These are phyloP conservation scores for Cytospora piceicola DNA, from an alignment of 2,329 filamentous ascomycete genomes.

Conservation along the genomic window DNA sequence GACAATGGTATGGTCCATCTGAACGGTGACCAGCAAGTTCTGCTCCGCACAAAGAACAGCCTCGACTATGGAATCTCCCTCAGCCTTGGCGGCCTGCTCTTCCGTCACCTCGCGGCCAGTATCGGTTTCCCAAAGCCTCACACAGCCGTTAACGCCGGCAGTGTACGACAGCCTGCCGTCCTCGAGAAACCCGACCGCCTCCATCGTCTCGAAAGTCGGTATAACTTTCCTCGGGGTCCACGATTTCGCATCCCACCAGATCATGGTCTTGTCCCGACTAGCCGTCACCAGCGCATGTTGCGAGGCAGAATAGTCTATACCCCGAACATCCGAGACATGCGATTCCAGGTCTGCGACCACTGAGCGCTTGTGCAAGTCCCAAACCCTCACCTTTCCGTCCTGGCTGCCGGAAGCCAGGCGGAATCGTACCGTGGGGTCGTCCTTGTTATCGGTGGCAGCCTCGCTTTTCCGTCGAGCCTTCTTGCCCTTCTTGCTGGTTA, in stretches of 20 bases:
- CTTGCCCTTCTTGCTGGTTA: slow-evolving; percentile 46
- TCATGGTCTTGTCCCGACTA: slow-evolving; percentile 90
- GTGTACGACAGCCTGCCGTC: slow-evolving; percentile 76
- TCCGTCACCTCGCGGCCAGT: slow-evolving; percentile 78
- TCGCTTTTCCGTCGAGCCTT: slow-evolving; percentile 50
- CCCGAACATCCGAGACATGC: slow-evolving; percentile 93
- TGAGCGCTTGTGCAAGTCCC: slow-evolving; percentile 85
- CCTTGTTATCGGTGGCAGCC: slow-evolving; percentile 47
- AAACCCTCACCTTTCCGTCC: slow-evolving; percentile 89
- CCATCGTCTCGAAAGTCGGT: slow-evolving; percentile 83
- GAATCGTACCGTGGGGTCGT: slow-evolving; percentile 59
- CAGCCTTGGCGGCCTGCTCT: slow-evolving; percentile 66
- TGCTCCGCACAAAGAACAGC: slow-evolving; percentile 68
- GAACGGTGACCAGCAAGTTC: slow-evolving; percentile 76
- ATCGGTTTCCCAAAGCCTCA: slow-evolving; percentile 82
- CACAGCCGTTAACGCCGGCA: slow-evolving; percentile 78
- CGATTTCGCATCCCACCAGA: slow-evolving; percentile 83
- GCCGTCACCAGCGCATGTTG: slow-evolving; percentile 80
- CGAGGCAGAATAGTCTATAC: slow-evolving; percentile 76
- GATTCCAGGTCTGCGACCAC: slow-evolving; percentile 80
- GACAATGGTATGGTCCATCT: slow-evolving; percentile 86
- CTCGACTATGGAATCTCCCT: slow-evolving; percentile 71
- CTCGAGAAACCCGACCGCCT: slow-evolving; percentile 78
- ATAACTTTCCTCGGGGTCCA: slow-evolving; percentile 85
- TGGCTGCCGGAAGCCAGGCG: slow-evolving; percentile 89